Evolutionary conservation across 2,329 filamentous ascomycete genomes (phyloP).

Genomic region (Sarocladium oryzae): DNA sequence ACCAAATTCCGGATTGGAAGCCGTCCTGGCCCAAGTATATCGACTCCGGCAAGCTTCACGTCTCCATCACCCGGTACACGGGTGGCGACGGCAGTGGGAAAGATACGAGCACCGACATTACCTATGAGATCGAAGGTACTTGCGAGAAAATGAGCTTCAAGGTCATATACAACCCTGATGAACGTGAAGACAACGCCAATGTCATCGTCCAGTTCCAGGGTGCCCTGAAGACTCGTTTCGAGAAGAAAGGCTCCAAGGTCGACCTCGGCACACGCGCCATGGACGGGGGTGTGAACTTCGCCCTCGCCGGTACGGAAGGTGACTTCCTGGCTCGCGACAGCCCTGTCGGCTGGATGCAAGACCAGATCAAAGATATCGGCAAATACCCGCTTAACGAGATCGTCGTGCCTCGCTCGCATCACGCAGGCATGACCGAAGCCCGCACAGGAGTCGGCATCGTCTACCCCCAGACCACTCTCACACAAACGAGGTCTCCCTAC

Average conservation of each 20-base stretch:
- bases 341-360: conserved; percentile 23
- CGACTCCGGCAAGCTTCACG: conserved; percentile 18
- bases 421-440: conserved; percentile 21
- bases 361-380: conserved; percentile 19
- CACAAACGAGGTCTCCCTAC: conserved; percentile 20
- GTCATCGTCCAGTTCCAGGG: conserved; percentile 17
- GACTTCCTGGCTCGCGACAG: conserved; percentile 21
- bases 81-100: neutral
- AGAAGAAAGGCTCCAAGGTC: conserved; percentile 10
- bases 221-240: conserved; percentile 18
- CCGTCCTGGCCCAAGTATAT: conserved; percentile 19
- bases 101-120: conserved; percentile 22
- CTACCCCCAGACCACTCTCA: conserved; percentile 14
- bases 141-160: conserved; percentile 20
- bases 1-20: conserved; percentile 14
- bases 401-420: conserved; percentile 24
- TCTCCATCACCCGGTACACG: conserved; percentile 8
- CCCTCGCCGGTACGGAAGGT: conserved; percentile 24
- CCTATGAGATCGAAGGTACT: conserved; percentile 23
- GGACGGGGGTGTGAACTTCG: conserved; percentile 20
- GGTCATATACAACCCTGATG: conserved; percentile 15
- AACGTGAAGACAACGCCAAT: neutral
- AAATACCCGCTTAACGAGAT: conserved; percentile 23
- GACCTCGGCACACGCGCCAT: conserved; percentile 13
- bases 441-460: conserved; percentile 8